Evolutionary conservation across 768 basidiomycete species (phyloP).

Genomic region (Neoboletus magnificus): DNA sequence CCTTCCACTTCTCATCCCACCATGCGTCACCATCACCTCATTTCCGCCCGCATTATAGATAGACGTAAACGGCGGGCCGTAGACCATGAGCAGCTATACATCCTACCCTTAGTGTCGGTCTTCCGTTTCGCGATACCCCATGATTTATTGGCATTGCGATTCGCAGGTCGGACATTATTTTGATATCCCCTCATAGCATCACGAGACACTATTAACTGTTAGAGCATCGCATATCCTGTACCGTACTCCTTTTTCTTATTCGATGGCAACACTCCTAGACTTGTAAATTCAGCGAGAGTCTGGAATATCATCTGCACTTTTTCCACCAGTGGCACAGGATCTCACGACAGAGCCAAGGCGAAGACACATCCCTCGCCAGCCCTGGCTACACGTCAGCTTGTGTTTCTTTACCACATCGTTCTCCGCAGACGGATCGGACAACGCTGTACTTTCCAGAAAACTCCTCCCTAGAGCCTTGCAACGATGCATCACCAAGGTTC

Average conservation of each 20-base stretch:
- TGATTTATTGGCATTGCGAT: slow-evolving; percentile 44
- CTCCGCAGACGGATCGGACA: slow-evolving; percentile 10
- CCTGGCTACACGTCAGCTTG: slow-evolving; percentile 30
- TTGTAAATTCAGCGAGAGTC: slow-evolving; percentile 2
- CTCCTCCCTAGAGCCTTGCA: slow-evolving; percentile 4
- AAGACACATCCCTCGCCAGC: neutral
- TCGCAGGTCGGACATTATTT: slow-evolving; percentile 45
- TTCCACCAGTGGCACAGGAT: slow-evolving; percentile 10
- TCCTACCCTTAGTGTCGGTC: slow-evolving; percentile 39
- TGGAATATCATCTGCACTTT: neutral
- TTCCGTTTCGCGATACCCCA: slow-evolving; percentile 54
- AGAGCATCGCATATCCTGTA: slow-evolving; percentile 66
- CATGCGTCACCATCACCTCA: slow-evolving; percentile 28
- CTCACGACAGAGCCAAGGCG: slow-evolving; percentile 15
- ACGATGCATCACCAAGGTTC: slow-evolving; percentile 50
- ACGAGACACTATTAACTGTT: slow-evolving; percentile 60
- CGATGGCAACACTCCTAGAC: slow-evolving; percentile 12
- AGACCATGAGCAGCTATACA: slow-evolving; percentile 44
- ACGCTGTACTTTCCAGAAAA: slow-evolving; percentile 15
- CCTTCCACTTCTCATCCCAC: slow-evolving; percentile 6
- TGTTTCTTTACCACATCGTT: slow-evolving; percentile 23
- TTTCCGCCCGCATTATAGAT: slow-evolving; percentile 35
- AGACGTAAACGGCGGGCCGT: slow-evolving; percentile 45
- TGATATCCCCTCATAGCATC: slow-evolving; percentile 39
- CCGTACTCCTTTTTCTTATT: slow-evolving; percentile 35